phyloP scores from a whole-genome alignment of 1,284 basidiomycete genomes.

The Veloboletus limbatus region DNA sequence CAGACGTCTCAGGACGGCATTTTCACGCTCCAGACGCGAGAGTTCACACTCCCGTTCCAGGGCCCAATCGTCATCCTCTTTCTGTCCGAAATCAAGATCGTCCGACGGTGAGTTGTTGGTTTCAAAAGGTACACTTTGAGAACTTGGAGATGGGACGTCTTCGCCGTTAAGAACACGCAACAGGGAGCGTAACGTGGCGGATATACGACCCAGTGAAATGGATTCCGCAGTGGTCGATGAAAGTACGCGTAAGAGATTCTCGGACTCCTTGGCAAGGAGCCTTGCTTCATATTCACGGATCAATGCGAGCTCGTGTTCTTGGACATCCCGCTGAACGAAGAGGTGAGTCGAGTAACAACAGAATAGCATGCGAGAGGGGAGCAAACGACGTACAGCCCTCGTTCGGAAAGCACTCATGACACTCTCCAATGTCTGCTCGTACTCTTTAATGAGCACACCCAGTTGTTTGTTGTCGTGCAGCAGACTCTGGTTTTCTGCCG shows the following conservation, averaged over 20 bases:
- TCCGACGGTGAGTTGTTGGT: constrained; percentile 5
- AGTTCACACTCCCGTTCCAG: constrained; percentile 87
- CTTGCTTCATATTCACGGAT: constrained; percentile 90
- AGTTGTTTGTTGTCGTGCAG: constrained; percentile 96
- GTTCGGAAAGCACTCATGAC: constrained; percentile 94
- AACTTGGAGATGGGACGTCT: constrained; percentile 34
- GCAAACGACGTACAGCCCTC: constrained; percentile 76
- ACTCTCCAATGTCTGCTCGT: constrained; percentile 93
- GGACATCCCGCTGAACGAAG: constrained; percentile 76
- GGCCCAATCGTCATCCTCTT: constrained; percentile 58
- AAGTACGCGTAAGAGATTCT: constrained; percentile 63
- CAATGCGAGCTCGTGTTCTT: constrained; percentile 88
- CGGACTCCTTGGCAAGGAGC: constrained; percentile 75
- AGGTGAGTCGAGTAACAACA: background rate
- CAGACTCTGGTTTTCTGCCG: constrained; percentile 82
- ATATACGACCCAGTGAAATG: constrained; percentile 69
- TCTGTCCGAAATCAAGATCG: constrained; percentile 20
- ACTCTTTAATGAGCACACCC: constrained; percentile 88
- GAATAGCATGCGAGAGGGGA: background rate
- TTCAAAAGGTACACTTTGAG: constrained; percentile 6
- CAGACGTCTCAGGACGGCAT: constrained; percentile 73
- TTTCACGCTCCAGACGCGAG: constrained; percentile 80
- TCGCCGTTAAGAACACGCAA: constrained; percentile 78
- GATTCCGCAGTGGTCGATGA: constrained; percentile 63
- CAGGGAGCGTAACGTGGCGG: constrained; percentile 69